Evolutionary conservation across 139 green algal genomes (phyloP).

Genomic region (Chlamydomonas sp.): DNA sequence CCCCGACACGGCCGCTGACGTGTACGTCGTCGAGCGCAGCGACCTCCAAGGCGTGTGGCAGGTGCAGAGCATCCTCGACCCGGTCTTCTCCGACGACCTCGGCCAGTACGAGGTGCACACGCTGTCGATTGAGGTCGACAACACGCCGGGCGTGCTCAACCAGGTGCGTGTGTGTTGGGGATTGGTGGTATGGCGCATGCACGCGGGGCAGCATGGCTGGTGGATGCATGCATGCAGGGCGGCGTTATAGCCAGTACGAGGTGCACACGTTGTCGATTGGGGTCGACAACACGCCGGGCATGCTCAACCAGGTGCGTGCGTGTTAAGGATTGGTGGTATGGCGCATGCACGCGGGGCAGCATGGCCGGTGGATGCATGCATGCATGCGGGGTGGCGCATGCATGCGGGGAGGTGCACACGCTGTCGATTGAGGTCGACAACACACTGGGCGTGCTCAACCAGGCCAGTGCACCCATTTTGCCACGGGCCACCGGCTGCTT

Average conservation of each 20-base stretch:
- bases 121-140: slow-evolving; percentile 81
- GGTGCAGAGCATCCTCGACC: slow-evolving; percentile 63
- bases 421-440: slow-evolving; percentile 87
- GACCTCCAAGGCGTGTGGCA: slow-evolving; percentile 43
- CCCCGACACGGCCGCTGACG: too few species aligned
- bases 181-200: too few species aligned
- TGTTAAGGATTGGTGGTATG: too few species aligned
- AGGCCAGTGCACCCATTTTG: slow-evolving; percentile 44
- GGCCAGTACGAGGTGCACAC: slow-evolving; percentile 54
- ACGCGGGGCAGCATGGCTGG: too few species aligned
- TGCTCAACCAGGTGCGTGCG: slow-evolving; percentile 74
- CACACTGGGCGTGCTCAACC: slow-evolving; percentile 85
- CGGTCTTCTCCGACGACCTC: slow-evolving; percentile 18
- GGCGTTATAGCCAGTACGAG: slow-evolving; percentile 14
- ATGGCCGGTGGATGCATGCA: too few species aligned
- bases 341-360: too few species aligned
- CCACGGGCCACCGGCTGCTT: too few species aligned
- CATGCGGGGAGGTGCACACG: slow-evolving; percentile 52
- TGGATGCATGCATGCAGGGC: too few species aligned
- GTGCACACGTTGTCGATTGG: slow-evolving; percentile 82
- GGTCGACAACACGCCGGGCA: slow-evolving; percentile 81
- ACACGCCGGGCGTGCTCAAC: slow-evolving; percentile 90
- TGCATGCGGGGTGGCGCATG: too few species aligned
- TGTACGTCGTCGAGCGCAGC: slow-evolving; percentile 53
- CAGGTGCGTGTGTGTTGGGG: slow-evolving; percentile 43